Conservation (phyloP, 768 basidiomycete species). For the Auricularia cornea region DNA sequence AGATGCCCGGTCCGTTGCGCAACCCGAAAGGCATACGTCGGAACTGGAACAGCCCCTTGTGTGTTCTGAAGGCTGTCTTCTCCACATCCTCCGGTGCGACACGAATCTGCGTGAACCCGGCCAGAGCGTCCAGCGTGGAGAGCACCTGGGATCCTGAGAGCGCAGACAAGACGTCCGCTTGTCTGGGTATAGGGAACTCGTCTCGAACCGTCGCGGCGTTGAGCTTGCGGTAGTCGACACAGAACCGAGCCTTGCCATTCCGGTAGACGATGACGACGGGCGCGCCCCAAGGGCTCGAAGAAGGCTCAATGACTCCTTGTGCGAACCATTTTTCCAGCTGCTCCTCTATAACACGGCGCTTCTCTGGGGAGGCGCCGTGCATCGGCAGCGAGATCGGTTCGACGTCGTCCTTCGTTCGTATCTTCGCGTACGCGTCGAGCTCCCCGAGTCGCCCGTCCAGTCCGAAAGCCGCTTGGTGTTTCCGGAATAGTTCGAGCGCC, state of each 20-base stretch:
- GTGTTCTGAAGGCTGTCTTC: conserved; percentile 31
- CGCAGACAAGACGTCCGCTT: conserved; percentile 20
- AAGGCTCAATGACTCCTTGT: conserved; percentile 31
- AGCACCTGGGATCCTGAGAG: conserved; percentile 25
- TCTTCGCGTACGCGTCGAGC: conserved; percentile 16
- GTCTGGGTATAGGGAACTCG: conserved; percentile 22
- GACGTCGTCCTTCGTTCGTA: conserved; percentile 17
- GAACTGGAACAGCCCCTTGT: conserved; percentile 35
- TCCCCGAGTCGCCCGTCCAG: conserved; percentile 25
- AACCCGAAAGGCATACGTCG: conserved; percentile 33
- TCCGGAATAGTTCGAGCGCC: conserved; percentile 12
- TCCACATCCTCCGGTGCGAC: conserved; percentile 20
- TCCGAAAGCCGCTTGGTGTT: conserved; percentile 20
- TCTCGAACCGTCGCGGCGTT: conserved; percentile 19
- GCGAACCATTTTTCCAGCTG: conserved; percentile 26
- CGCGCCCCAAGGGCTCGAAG: conserved; percentile 29
- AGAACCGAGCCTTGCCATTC: conserved; percentile 29
- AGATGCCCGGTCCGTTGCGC: conserved; percentile 12
- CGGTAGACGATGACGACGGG: conserved; percentile 28
- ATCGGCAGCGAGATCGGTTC: conserved; percentile 16
- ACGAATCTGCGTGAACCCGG: conserved; percentile 34
- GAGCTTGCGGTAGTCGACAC: conserved; percentile 26
- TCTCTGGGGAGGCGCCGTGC: conserved; percentile 17
- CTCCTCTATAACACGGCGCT: conserved; percentile 19
- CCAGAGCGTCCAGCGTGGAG: conserved; percentile 27